Evolutionary conservation across 371 early-diverging fungal genomes (phyloP).

Genomic region (Nosema granulosis): DNA sequence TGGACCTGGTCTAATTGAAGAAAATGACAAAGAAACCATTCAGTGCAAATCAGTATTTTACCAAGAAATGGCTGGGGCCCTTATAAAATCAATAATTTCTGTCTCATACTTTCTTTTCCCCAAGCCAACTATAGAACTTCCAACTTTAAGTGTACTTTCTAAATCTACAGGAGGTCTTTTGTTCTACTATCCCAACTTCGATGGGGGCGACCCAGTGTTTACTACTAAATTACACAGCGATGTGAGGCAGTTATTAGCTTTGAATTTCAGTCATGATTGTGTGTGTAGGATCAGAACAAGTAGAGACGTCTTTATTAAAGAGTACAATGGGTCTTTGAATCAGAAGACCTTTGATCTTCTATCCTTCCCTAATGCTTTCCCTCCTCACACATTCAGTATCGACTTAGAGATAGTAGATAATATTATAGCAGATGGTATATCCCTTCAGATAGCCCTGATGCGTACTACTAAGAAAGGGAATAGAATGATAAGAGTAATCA

Average conservation of each 20-base stretch:
- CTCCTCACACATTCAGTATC: constrained; percentile 83
- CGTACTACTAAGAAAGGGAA: constrained; percentile 75
- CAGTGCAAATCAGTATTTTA: constrained; percentile 70
- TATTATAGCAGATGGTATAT: constrained; percentile 73
- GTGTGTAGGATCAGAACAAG: constrained; percentile 87
- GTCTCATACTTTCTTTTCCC: constrained; percentile 86
- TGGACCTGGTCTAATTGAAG: constrained; percentile 38
- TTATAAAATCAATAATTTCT: constrained; percentile 79
- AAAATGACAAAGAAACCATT: background rate
- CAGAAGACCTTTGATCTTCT: constrained; percentile 85
- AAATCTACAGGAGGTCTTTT: constrained; percentile 86
- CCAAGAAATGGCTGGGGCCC: constrained; percentile 82
- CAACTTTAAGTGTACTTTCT: constrained; percentile 73
- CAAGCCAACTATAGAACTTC: constrained; percentile 78
- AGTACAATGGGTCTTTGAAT: constrained; percentile 70
- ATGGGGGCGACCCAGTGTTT: constrained; percentile 77
- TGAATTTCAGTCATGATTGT: constrained; percentile 82
- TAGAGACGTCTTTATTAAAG: constrained; percentile 69
- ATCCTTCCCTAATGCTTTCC: constrained; percentile 78
- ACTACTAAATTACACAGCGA: constrained; percentile 79
- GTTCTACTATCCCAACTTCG: constrained; percentile 86
- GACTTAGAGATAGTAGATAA: constrained; percentile 80
- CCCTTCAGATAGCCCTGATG: constrained; percentile 89
- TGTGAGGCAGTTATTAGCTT: constrained; percentile 74
- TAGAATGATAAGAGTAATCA: constrained; percentile 86